phyloP scores from a whole-genome alignment of 495 filamentous ascomycete genomes.

The Penicillium crystallinum region DNA sequence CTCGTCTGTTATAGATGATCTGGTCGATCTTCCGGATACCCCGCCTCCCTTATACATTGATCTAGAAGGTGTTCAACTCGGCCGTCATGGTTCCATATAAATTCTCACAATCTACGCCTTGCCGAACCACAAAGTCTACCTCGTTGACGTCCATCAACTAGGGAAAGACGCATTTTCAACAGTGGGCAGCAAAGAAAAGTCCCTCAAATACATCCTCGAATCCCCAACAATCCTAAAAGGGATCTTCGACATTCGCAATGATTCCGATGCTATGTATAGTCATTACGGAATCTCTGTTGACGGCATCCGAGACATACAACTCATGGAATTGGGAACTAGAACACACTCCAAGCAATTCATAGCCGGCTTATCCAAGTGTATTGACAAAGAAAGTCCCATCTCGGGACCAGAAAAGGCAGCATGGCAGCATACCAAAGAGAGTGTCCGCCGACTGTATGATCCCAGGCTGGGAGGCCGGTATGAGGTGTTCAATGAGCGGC shows the following conservation, averaged over 20 bases:
- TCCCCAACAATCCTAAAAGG: conserved; percentile 25
- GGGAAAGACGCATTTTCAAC: conserved; percentile 39
- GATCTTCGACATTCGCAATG: conserved; percentile 37
- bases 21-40: conserved; percentile 16
- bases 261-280: conserved; percentile 49
- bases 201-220: conserved; percentile 49
- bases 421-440: conserved; percentile 39
- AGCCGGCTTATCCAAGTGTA: conserved; percentile 39
- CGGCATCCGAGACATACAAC: conserved; percentile 50
- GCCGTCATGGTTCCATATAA: conserved; percentile 44
- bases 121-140: conserved; percentile 16
- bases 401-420: conserved; percentile 5
- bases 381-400: conserved; percentile 29
- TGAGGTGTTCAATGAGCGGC: conserved; percentile 44
- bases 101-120: conserved; percentile 36
- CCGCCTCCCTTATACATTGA: conserved; percentile 44
- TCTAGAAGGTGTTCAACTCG: conserved; percentile 50
- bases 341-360: conserved; percentile 20
- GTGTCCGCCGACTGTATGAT: conserved; percentile 29
- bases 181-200: conserved; percentile 18
- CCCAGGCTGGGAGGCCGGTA: conserved; percentile 40
- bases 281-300: conserved; percentile 34
- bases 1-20: not conserved
- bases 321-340: conserved; percentile 48
- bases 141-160: conserved; percentile 51